Base-by-base conservation (phyloP, 2,329 filamentous ascomycete genomes). In the Colletotrichum limetticola region DNA sequence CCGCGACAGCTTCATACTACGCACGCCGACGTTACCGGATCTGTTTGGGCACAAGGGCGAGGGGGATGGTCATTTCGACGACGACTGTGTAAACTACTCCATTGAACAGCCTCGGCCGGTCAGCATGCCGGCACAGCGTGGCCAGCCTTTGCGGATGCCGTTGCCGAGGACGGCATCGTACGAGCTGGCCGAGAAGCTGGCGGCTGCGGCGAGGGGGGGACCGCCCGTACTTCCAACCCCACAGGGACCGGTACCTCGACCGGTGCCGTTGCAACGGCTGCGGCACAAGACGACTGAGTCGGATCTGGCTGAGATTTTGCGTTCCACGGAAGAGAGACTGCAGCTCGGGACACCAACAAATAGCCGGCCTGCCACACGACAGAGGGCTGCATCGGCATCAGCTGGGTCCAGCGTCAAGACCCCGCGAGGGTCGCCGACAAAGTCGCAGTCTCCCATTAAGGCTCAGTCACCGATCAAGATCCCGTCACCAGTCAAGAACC, bases 251-350 rank as follows among this genome's bases (percentile, higher is more conserved):
- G 61, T 30, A 11, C 30, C 22, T 28, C 74, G 69, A 24, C 71
- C 75, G 12, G 77, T 76, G 11, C 74, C 71, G 24, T 19, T 53
- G 35, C 71, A 76, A 0, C 75, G 77, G 19, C 67, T 77, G 55
- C 77, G 79, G 30, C 76, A 80, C 26, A 77, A 77, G 62, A 81
- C 79, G 49, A 83, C 87, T 0, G 88, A 90, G 74, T 83, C 84
- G 12, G 87, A 87, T 1, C 78, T 91, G 30, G 82, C 84, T 1
- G 82, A 86, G 72, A 90, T 91, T 32, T 80, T 91, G 37, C 83
- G 83, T 56, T 87, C 83, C 42, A 91, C 88, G 1, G 89, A 90
- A 30, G 81, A 86, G 79, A 82, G 88, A 11, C 82, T 90, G 16
- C 81, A 84, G 24, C 82, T 85, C 4, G 84, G 84, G 4, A 77